Base-by-base conservation (phyloP, 2,329 filamentous ascomycete genomes). In the Thermothelomyces thermophilus region DNA sequence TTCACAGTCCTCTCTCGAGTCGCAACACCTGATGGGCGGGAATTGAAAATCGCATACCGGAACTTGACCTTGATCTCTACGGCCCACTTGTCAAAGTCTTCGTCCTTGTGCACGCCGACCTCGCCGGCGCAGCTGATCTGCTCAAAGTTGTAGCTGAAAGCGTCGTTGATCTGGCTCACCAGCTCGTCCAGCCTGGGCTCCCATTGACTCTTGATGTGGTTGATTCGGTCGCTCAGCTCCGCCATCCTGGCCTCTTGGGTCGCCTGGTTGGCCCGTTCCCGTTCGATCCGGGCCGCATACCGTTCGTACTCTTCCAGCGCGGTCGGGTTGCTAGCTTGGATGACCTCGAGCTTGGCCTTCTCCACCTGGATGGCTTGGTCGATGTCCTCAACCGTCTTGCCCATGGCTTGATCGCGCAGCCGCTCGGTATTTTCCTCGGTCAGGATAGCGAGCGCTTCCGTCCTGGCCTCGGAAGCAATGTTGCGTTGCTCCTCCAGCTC, bases 11-110 rank as follows among this genome's bases (percentile, higher is more conserved):
- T n/a, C n/a, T 28, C 14, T 3, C 1, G 26, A n/a, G 10, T 41
- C 26, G 42, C 61, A 45, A 61, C 46, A 4, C 14, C 30, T 13
- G 7, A 20, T 19, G 13, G 2, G 34, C 4, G 5, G 19, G n/a
- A 26, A 30, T 35, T 17, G 16, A 31, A 31, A 35, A 67, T n/a
- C n/a, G n/a, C 78, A 52, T 76, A 87, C 84, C 91, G 84, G 72
- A 98, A 98, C 64, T 90, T 94, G 65, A 98, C 93, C 66, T 86
- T 84, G 64, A 98, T 94, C 64, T 95, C 84, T 54, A 98, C 84
- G 1, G 88, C 84, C 93, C 93, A 98, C 54, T 86, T 81, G 50
- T 94, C 88, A 69, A 97, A 98, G 64, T 97, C 89, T 19, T 89
- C 85, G 58, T 90, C 87, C 66, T 97, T 97, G 73, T 90, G 79